A percentile compares a stretch with the other conserved stretches of the same genome.
Evolutionary conservation across 225 moss, liverwort and hornwort species (phyloP).

Genomic region (Lunularia cruciata): DNA sequence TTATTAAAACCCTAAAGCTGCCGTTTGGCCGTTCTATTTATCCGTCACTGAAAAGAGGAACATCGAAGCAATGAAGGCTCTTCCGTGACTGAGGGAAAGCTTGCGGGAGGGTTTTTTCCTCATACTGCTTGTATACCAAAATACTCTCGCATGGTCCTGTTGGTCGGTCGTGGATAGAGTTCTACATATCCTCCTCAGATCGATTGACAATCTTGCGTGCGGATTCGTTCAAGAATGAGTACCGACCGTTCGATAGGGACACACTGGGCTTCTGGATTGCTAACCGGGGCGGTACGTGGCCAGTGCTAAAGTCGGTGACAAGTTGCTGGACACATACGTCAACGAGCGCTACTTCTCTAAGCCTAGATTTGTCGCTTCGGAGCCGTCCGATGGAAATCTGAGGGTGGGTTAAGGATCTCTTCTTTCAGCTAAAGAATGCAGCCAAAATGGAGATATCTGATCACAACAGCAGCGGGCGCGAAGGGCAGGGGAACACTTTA

Average conservation of each 20-base stretch:
- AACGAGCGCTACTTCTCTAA: neutral
- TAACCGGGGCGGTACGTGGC: neutral
- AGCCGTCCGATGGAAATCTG: neutral
- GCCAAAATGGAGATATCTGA: slow-evolving; percentile 24
- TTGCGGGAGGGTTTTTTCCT: too few species aligned
- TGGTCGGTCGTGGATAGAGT: neutral
- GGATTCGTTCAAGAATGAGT: too few species aligned
- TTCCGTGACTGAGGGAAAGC: too few species aligned
- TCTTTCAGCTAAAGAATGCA: neutral
- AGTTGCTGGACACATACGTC: neutral
- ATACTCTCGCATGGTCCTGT: neutral
- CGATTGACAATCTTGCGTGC: too few species aligned
- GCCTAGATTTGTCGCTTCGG: neutral
- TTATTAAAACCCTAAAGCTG: too few species aligned
- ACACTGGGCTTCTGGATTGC: neutral
- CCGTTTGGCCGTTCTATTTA: too few species aligned
- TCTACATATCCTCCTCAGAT: too few species aligned
- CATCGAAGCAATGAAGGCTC: too few species aligned
- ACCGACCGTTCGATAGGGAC: too few species aligned
- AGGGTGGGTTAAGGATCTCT: neutral
- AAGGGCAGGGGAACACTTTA: neutral
- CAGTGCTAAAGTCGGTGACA: neutral
- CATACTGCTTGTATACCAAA: neutral
- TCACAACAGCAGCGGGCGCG: slow-evolving; percentile 1
- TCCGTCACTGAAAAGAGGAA: too few species aligned